Conservation (phyloP, 352 stramenopile species). For the Pythium coloratum region DNA sequence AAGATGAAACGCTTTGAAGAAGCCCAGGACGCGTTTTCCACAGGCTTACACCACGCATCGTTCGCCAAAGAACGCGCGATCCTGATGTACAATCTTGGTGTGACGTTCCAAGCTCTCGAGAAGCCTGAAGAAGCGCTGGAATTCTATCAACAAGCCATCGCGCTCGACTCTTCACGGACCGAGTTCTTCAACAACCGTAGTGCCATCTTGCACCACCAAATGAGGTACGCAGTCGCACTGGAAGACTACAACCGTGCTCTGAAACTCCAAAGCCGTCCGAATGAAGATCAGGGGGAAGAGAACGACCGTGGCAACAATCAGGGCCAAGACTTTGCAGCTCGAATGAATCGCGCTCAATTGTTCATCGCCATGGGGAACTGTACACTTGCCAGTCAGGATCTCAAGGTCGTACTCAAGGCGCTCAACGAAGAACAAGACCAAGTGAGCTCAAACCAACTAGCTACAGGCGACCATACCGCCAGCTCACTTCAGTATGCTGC, state of each 20-base stretch:
- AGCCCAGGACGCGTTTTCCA: conserved; percentile 42
- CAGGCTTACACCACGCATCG: conserved; percentile 34
- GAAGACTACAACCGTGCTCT: conserved; percentile 58
- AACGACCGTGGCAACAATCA: not conserved
- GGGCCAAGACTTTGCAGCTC: conserved; percentile 32
- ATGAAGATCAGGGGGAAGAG: not conserved
- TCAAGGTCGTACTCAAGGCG: conserved; percentile 24
- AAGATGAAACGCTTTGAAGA: conserved; percentile 47
- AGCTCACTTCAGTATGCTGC: not conserved
- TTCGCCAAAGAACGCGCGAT: conserved; percentile 32
- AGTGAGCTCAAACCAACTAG: not conserved
- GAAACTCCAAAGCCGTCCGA: conserved; percentile 18
- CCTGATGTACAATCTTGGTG: conserved; percentile 51
- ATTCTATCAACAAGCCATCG: conserved; percentile 55
- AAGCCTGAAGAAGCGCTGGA: conserved; percentile 46
- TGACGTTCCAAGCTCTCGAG: conserved; percentile 39
- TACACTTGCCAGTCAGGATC: conserved; percentile 37
- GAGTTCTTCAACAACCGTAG: conserved; percentile 66
- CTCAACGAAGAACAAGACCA: conserved; percentile 2
- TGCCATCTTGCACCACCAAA: conserved; percentile 51
- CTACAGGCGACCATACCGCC: not conserved
- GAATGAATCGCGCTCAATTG: conserved; percentile 56
- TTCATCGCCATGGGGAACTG: conserved; percentile 55
- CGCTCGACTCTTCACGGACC: conserved; percentile 34
- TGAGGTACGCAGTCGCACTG: conserved; percentile 48